Evolutionary conservation across 371 early-diverging fungal species (phyloP).

Genomic region (Nosema muscidifuracis): DNA sequence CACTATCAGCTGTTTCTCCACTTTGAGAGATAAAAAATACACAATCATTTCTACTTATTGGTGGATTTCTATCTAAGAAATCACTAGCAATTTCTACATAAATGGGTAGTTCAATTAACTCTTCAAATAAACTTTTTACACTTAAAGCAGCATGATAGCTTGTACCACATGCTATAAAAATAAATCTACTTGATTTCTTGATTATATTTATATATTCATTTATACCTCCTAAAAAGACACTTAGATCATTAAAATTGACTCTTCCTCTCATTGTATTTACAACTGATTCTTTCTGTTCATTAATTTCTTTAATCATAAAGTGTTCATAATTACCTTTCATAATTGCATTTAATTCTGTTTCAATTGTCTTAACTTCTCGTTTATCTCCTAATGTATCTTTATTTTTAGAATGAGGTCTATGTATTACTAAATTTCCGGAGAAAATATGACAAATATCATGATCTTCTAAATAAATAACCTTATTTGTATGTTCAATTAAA

Average conservation of each 20-base stretch:
- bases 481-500: slow-evolving; percentile 94
- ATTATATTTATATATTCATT: slow-evolving; percentile 79
- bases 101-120: slow-evolving; percentile 88
- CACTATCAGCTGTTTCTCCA: slow-evolving; percentile 97
- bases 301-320: slow-evolving; percentile 99
- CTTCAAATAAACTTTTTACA: slow-evolving; percentile 87
- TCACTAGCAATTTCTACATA: slow-evolving; percentile 85
- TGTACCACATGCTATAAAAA: slow-evolving; percentile 96
- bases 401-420: slow-evolving; percentile 77
- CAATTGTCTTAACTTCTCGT: slow-evolving; percentile 86
- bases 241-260: slow-evolving; percentile 84
- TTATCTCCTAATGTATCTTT: slow-evolving; percentile 73
- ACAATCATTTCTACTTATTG: slow-evolving; percentile 93
- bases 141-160: slow-evolving; percentile 89
- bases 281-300: slow-evolving; percentile 95
- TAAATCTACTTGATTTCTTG: slow-evolving; percentile 83
- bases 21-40: slow-evolving; percentile 96
- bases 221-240: slow-evolving; percentile 83
- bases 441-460: slow-evolving; percentile 92
- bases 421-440: slow-evolving; percentile 85
- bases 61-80: slow-evolving; percentile 84
- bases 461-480: slow-evolving; percentile 90
- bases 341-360: slow-evolving; percentile 89
- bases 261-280: slow-evolving; percentile 98
- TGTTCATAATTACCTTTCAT: slow-evolving; percentile 95